Evolutionary conservation across 768 basidiomycete genomes (phyloP).

Genomic region (Boletus barrowsii): DNA sequence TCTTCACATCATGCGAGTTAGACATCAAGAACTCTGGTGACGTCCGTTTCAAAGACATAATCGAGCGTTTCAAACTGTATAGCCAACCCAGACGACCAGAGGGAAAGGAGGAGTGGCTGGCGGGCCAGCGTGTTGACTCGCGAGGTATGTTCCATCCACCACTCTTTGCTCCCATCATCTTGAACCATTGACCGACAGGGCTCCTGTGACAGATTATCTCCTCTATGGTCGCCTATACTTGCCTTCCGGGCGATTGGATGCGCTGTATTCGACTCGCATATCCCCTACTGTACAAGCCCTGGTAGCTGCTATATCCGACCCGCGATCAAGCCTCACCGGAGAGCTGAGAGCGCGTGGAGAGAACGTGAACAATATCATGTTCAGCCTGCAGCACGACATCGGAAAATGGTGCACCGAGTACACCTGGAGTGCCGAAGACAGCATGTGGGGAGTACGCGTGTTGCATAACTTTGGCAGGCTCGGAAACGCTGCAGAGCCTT

Average conservation of each 20-base stretch:
- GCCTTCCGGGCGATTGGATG: slow-evolving; percentile 85
- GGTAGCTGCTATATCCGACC: slow-evolving; percentile 84
- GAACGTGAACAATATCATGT: slow-evolving; percentile 66
- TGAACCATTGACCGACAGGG: slow-evolving; percentile 22
- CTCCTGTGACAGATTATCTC: slow-evolving; percentile 68
- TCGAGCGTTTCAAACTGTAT: slow-evolving; percentile 84
- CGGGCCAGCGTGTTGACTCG: slow-evolving; percentile 72
- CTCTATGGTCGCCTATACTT: slow-evolving; percentile 91
- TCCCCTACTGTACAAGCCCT: slow-evolving; percentile 76
- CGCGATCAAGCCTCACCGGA: slow-evolving; percentile 47
- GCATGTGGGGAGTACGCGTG: slow-evolving; percentile 86
- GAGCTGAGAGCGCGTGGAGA: slow-evolving; percentile 41
- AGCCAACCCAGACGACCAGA: slow-evolving; percentile 80
- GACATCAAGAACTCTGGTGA: slow-evolving; percentile 65
- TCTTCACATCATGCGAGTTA: slow-evolving; percentile 86
- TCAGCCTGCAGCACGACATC: slow-evolving; percentile 88
- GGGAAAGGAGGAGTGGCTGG: slow-evolving; percentile 75
- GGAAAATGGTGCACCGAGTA: slow-evolving; percentile 94
- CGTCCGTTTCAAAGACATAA: slow-evolving; percentile 82
- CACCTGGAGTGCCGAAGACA: slow-evolving; percentile 90
- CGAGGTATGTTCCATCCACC: slow-evolving; percentile 52
- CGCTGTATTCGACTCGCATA: slow-evolving; percentile 80
- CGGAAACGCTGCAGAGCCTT: slow-evolving; percentile 37
- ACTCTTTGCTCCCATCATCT: not conserved
- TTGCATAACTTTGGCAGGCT: slow-evolving; percentile 90